Base-by-base conservation (phyloP, 371 early-diverging fungal genomes). In the Circinella umbellata region DNA sequence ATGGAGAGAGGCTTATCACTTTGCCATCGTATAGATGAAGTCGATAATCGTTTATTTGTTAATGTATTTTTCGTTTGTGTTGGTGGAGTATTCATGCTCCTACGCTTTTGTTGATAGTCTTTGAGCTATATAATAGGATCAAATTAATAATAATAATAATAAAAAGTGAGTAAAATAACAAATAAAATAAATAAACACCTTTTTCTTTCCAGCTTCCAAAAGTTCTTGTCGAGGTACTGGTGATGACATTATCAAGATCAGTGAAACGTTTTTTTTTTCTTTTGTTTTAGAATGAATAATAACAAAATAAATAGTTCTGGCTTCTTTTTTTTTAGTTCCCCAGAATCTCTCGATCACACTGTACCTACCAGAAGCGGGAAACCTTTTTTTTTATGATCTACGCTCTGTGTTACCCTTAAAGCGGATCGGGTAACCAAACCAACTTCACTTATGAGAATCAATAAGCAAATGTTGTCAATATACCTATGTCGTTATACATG, bases 181-280 rank as follows among this genome's bases (percentile, higher is more conserved):
- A 15, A 34, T 17, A 6, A 42, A 38, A 49, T 42, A 10, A 4
- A 36, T 20, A 5, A 11, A 46, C 14, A 70, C 70, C 65, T 66
- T 66, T 51, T 64, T 71, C 5, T 57, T 35, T 53, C 67, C 66
- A 42, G 67, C 63, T 48, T 62, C 46, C 39, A 66, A 46, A 18
- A 71, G 63, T 48, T 66, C 67, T 66, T 71, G 42, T 27, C 68
- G 60, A 49, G 39, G 66, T 47, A 61, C 49, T 70, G 46, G 66
- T 49, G 51, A 65, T 59, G 60, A 64, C 63, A 63, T 63, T 46
- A 42, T 11, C 39, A 61, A n/a, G 15, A 61, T 49, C 49, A 49
- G 49, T 49, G 4, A 14, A n/a, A 27, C 27, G 27, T 27, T 17
- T 14, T 8, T n/a, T 17, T 51, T 49, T n/a, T 15, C 9, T 5